Percentiles rank a stretch among this genome's conserved stretches.
These are phyloP conservation scores for Hypoxylon fragiforme DNA, from an alignment of 495 filamentous ascomycete genomes.

Conservation along the genomic window DNA sequence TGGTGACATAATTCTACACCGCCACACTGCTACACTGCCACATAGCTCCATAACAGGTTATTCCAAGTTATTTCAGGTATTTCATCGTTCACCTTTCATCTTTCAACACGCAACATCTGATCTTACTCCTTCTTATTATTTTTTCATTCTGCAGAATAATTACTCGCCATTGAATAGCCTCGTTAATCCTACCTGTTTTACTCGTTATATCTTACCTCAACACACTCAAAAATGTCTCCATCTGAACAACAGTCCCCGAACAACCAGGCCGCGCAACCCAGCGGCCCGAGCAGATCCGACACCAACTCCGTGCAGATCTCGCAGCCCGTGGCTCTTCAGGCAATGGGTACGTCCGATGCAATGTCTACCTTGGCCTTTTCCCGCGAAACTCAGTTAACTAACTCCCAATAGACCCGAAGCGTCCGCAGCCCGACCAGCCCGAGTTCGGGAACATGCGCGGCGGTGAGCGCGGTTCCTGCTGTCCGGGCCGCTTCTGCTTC, in stretches of 20 bases:
- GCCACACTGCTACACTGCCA: no score
- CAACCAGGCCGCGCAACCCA: slow-evolving; percentile 15
- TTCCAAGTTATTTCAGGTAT: no score
- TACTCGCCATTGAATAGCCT: no score
- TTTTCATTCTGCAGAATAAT: no score
- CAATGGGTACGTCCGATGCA: slow-evolving; percentile 40
- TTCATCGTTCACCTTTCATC: no score
- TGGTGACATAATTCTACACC: no score
- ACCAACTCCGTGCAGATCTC: slow-evolving; percentile 28
- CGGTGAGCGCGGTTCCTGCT: slow-evolving; percentile 39
- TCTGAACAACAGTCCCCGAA: slow-evolving; percentile 6
- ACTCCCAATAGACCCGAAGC: slow-evolving; percentile 38
- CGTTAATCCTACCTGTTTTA: no score
- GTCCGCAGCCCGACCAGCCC: slow-evolving; percentile 41
- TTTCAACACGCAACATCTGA: no score
- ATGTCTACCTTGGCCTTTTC: not conserved
- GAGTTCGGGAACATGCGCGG: slow-evolving; percentile 41
- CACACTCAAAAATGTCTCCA: slow-evolving; percentile 25
- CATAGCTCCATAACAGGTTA: no score
- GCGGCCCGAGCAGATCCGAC: not conserved
- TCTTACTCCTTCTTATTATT: no score
- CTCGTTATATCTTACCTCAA: no score
- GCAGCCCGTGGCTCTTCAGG: slow-evolving; percentile 37
- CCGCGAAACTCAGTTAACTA: not conserved
- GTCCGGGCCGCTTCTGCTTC: slow-evolving; percentile 51